Percentiles rank a stretch among this genome's conserved stretches.
These are phyloP conservation scores for Penicillium hordei DNA, from an alignment of 2,329 filamentous ascomycete species.

Conservation along the genomic window DNA sequence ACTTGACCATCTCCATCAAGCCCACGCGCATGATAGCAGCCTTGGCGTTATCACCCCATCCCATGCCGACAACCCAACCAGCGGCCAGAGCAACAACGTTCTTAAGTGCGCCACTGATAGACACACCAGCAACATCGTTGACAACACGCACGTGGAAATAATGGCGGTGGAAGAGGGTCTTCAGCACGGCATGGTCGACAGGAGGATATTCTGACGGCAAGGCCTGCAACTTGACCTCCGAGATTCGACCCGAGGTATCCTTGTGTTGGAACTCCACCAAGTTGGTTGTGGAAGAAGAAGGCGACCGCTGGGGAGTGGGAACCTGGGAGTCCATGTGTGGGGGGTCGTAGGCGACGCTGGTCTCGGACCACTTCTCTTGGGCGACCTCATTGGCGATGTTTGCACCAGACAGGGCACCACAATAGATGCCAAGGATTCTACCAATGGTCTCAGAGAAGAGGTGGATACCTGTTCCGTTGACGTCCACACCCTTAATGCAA, in stretches of 20 bases:
- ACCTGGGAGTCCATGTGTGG: constrained; percentile 82
- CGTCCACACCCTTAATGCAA: constrained; percentile 97
- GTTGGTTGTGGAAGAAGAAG: constrained; percentile 53
- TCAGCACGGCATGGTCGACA: constrained; percentile 79
- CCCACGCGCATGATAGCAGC: constrained; percentile 98
- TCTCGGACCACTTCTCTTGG: constrained; percentile 94
- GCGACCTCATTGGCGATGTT: constrained; percentile 97
- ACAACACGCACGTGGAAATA: constrained; percentile 98
- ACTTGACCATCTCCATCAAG: constrained; percentile 93
- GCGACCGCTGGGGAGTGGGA: constrained; percentile 60
- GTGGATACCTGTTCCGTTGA: constrained; percentile 78
- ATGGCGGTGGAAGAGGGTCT: constrained; percentile 85
- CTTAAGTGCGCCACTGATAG: constrained; percentile 90
- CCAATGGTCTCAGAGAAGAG: constrained; percentile 96
- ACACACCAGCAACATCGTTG: constrained; percentile 93
- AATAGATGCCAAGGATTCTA: constrained; percentile 88
- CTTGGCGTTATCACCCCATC: constrained; percentile 98
- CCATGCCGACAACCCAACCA: constrained; percentile 90
- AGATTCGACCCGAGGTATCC: constrained; percentile 66
- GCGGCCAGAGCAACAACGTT: constrained; percentile 94
- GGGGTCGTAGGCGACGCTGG: constrained; percentile 93
- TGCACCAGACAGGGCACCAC: constrained; percentile 88
- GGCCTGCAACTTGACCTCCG: constrained; percentile 69
- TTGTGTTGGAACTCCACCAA: constrained; percentile 60
- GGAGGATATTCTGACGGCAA: constrained; percentile 81